Base-by-base conservation (phyloP, 1,284 basidiomycete genomes). In the Inonotus obliquus region DNA sequence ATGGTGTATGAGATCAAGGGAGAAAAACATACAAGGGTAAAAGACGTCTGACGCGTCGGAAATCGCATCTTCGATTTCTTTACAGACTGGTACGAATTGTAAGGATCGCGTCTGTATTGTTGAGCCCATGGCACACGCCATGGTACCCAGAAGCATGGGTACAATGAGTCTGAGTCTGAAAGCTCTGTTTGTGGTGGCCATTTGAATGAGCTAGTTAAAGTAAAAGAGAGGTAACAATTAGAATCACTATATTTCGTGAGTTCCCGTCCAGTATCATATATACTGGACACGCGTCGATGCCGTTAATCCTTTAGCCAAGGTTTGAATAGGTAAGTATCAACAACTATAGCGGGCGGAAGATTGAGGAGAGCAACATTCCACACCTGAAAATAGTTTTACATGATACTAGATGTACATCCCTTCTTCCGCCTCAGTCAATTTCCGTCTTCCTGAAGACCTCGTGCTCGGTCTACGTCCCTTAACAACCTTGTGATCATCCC, bases 401-500 rank as follows among this genome's bases (percentile, higher is more conserved):
- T 14, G 14, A 44, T 6, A 44, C 7, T 67, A 85, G 57, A 85
- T 83, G 66, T 85, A 85, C 83, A 85, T 85, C 21, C 80, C 75
- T 1, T 79, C 79, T 35, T 85, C 83, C 11, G 80, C 79, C 39
- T 79, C 66, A 45, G 77, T 73, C 23, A 66, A 64, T 25, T 66
- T 62, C 57, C 65, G 44, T 62, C 53, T 57, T 35, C 29, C 38
- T 35, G 14, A 53, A 59, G 21, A 23, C 59, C 25, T 58, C 39
- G 10, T 13, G 56, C 54, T 37, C 61, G 65, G 48, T 49, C 58
- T 10, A 25, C 59, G 21, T 61, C 65, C 19, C 51, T 17, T 27
- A 14, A 10, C 1, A 32, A 13, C 25, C 35, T n/a, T 53, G 13
- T 60, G 53, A 10, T 63, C 54, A 63, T 69, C 37, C 63, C 66